Conservation (phyloP, 495 filamentous ascomycete species). For the Beverwykella pulmonaria region DNA sequence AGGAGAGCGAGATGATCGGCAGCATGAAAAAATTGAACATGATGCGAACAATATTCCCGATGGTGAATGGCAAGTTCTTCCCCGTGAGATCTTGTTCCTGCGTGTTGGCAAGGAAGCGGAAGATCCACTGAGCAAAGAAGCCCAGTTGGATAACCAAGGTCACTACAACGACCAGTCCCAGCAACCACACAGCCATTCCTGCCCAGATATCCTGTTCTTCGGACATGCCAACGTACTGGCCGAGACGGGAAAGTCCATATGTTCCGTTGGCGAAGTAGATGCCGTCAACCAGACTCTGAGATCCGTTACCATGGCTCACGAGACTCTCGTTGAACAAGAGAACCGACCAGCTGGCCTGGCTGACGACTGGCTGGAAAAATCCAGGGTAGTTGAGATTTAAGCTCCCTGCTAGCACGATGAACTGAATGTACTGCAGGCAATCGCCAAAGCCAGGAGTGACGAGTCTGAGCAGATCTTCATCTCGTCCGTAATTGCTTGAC, state of each 20-base stretch:
- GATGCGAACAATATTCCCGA: slow-evolving; percentile 83
- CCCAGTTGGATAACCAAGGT: slow-evolving; percentile 75
- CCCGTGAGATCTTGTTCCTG: slow-evolving; percentile 82
- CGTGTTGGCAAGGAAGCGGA: slow-evolving; percentile 67
- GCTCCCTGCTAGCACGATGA: slow-evolving; percentile 82
- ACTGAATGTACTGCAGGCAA: slow-evolving; percentile 96
- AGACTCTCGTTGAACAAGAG: slow-evolving; percentile 95
- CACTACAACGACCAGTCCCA: slow-evolving; percentile 69
- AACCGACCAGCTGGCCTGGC: slow-evolving; percentile 80
- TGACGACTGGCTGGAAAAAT: slow-evolving; percentile 88
- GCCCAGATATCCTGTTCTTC: slow-evolving; percentile 84
- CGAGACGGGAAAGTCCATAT: slow-evolving; percentile 76
- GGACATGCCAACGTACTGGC: slow-evolving; percentile 82
- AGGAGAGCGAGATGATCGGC: slow-evolving; percentile 80
- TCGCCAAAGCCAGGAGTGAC: slow-evolving; percentile 97
- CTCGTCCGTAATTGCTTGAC: slow-evolving; percentile 94
- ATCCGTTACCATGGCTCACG: slow-evolving; percentile 65
- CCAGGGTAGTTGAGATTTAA: slow-evolving; percentile 88
- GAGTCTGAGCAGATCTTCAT: slow-evolving; percentile 85
- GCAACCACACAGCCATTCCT: slow-evolving; percentile 83
- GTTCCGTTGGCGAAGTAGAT: slow-evolving; percentile 73
- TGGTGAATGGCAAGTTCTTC: slow-evolving; percentile 92
- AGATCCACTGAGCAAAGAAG: slow-evolving; percentile 74
- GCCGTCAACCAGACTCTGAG: slow-evolving; percentile 72
- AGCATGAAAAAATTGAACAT: slow-evolving; percentile 90